phyloP scores from a whole-genome alignment of 1,139 yeast genomes.

The Pichia sp. region DNA sequence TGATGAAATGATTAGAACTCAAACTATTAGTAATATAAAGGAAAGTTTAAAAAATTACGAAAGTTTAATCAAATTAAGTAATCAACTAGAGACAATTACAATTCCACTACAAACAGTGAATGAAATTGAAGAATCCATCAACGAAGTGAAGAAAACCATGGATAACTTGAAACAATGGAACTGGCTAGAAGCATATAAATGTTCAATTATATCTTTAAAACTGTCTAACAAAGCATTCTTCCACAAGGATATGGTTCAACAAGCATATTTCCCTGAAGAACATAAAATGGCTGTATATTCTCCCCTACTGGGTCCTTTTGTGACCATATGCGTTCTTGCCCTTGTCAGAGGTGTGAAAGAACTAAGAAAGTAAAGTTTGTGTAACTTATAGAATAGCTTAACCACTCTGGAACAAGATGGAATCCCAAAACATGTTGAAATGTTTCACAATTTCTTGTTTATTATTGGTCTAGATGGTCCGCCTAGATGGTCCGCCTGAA shows the following conservation, averaged over 20 bases:
- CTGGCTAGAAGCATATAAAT: conserved; percentile 43
- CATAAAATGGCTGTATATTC: conserved; percentile 89
- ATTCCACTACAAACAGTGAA: conserved; percentile 62
- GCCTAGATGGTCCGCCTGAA: too few relatives aligned
- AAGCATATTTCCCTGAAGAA: conserved; percentile 89
- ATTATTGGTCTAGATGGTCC: too few relatives aligned
- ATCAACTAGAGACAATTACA: conserved; percentile 69
- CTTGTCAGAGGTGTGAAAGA: conserved; percentile 39
- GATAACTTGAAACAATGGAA: neutral
- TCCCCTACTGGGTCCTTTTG: conserved; percentile 82
- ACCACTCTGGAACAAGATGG: too few relatives aligned
- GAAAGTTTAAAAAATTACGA: conserved; percentile 51
- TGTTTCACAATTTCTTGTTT: too few relatives aligned
- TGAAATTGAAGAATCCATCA: conserved; percentile 40
- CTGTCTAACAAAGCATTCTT: conserved; percentile 76
- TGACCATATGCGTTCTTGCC: conserved; percentile 62
- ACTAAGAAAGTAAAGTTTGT: neutral
- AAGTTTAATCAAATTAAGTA: conserved; percentile 63
- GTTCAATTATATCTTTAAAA: conserved; percentile 50
- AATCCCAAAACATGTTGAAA: too few relatives aligned
- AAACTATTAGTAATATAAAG: conserved; percentile 48
- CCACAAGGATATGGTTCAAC: conserved; percentile 92
- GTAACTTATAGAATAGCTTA: neutral
- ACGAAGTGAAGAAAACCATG: conserved; percentile 19
- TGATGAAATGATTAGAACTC: conserved; percentile 58